Conservation (phyloP, 225 moss, liverwort and hornwort species). For the Antitrichia curtipendula region DNA sequence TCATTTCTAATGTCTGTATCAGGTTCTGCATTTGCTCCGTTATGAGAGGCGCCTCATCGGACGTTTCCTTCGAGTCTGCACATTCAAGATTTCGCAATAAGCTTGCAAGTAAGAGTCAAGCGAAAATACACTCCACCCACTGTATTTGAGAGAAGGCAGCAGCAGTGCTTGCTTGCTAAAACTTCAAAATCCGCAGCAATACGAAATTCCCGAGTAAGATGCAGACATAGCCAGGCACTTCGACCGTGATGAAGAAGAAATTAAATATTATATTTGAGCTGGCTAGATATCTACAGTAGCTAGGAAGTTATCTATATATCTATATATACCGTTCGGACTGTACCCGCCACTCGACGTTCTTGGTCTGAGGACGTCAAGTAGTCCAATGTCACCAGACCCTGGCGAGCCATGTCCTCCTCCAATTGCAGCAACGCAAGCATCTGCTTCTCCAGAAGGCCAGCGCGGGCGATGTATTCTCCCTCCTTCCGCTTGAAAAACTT, state of each 20-base stretch:
- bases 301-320: too few relatives aligned
- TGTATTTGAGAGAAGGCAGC: not conserved
- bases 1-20: not conserved
- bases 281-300: not conserved
- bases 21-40: not conserved
- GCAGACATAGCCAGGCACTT: not conserved
- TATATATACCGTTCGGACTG: not conserved
- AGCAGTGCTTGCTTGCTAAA: not conserved
- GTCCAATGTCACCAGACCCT: not conserved
- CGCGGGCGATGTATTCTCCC: conserved; percentile 29
- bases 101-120: not conserved
- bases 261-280: not conserved
- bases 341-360: not conserved
- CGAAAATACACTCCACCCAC: not conserved
- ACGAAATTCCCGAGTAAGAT: too few relatives aligned
- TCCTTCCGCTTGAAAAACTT: conserved; percentile 51
- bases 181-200: not conserved
- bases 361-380: not conserved
- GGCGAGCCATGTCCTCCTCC: conserved; percentile 2
- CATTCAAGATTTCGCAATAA: not conserved
- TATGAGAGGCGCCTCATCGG: not conserved
- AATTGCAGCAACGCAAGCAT: conserved; percentile 41
- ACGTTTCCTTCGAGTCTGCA: not conserved
- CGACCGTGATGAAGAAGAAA: not conserved
- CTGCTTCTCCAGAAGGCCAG: conserved; percentile 49